Base-by-base conservation (phyloP, 1,139 yeast species). In the Lodderomyces margitis region DNA sequence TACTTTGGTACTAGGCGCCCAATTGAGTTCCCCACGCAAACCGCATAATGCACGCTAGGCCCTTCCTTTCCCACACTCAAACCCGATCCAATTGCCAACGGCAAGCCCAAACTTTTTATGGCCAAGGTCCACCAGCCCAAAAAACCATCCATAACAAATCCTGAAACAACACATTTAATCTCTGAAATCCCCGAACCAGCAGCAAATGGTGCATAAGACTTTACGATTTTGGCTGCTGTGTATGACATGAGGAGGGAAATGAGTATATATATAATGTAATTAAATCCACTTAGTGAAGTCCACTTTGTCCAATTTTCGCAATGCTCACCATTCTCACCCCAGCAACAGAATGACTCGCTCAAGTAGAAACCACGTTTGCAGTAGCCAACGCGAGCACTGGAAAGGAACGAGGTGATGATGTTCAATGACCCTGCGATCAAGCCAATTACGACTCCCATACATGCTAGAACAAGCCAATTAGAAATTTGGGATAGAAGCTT, bases 141-240 rank as follows among this genome's bases (percentile, higher is more conserved):
- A 54, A 91, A 94, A 4, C 87, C 89, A 27, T 80, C 77, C 72
- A 87, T 76, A 17, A 78, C 80, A 58, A 91, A 94, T 0, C 99
- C 99, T 0, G 95, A 84, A 2, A 92, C 89, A 50, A 94, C 89
- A 58, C 95, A 87, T 61, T 94, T 94, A 60, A 94, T 92, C 59
- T 94, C 99, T 4, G 97, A 85, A 38, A 94, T 94, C 0, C 98
- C 98, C 2, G 96, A 87, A 0, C 98, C 98, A 0, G 98, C 95
- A 0, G 98, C 98, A 44, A 83, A 75, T 0, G 96, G 96, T 0
- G 96, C 92, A 54, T 79, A 82, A 16, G 63, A 61, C 51, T 79
- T 73, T 36, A 94, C 96, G 36, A 88, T 59, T 11, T 72, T 60
- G 0, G 94, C 88, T 1, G 96, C 81, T 8, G 74, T 52, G 9